phyloP scores from a whole-genome alignment of 257 asterid genomes.

The Nicotiana obtusifolia region DNA sequence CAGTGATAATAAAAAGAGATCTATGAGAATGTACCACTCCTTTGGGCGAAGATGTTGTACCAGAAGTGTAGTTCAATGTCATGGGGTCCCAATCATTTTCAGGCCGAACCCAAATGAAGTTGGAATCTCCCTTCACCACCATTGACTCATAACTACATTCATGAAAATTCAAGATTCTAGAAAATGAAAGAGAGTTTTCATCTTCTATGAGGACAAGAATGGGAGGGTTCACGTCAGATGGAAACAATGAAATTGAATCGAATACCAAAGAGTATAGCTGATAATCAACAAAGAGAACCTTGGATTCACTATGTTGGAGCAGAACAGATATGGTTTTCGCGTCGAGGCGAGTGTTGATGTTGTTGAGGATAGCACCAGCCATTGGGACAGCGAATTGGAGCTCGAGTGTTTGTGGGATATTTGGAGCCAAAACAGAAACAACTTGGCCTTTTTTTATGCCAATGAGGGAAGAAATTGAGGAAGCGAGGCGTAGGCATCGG shows the following conservation, averaged over 20 bases:
- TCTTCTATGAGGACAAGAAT: constrained; percentile 38
- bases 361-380: constrained; percentile 66
- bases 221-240: constrained; percentile 24
- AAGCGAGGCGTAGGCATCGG: constrained; percentile 42
- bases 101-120: constrained; percentile 50
- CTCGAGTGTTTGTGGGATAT: constrained; percentile 71
- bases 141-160: constrained; percentile 41
- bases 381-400: constrained; percentile 79
- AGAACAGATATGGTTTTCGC: constrained; percentile 41
- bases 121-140: constrained; percentile 35
- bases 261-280: constrained; percentile 29
- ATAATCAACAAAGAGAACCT: constrained; percentile 48
- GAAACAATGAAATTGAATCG: constrained; percentile 44
- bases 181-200: background rate
- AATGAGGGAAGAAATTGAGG: constrained; percentile 40
- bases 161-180: background rate
- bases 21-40: constrained; percentile 75
- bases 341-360: constrained; percentile 61
- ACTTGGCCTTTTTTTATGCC: constrained; percentile 38
- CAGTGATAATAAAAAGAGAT: constrained; percentile 37
- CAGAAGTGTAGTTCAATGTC: constrained; percentile 77
- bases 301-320: constrained; percentile 57
- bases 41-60: constrained; percentile 79
- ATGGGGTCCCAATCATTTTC: constrained; percentile 53
- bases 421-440: constrained; percentile 72